A percentile compares a stretch with the other conserved stretches of the same genome.
Conservation (phyloP, 2,329 filamentous ascomycete species). For the Trichoderma gracile region DNA sequence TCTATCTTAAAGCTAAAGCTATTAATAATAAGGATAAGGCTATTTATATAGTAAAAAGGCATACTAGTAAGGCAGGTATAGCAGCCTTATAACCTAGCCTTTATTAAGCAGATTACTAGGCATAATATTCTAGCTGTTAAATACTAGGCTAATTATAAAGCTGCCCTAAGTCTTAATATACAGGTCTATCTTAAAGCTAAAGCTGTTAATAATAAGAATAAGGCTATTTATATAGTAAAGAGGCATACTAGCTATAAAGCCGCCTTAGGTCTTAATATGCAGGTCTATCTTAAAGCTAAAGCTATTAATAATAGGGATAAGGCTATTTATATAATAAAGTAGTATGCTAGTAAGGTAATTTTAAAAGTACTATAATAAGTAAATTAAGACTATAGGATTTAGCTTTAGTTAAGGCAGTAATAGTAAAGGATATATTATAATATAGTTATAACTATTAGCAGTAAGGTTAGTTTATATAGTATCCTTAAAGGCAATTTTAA, state of each 20-base stretch:
- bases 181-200: conserved; percentile 61
- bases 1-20: conserved; percentile 98
- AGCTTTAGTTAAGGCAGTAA: no score
- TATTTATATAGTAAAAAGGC: conserved; percentile 87
- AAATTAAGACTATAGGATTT: no score
- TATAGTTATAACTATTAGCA: no score
- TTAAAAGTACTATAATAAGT: conserved; percentile 55
- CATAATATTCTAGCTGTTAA: conserved; percentile 61
- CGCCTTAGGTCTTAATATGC: conserved; percentile 91
- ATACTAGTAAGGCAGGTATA: conserved; percentile 94
- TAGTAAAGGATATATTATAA: no score
- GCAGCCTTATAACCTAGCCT: conserved; percentile 40
- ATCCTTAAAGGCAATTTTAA: no score
- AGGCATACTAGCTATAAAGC: conserved; percentile 86
- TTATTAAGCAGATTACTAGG: no score
- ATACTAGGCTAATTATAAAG: conserved; percentile 86
- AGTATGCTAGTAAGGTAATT: conserved; percentile 91
- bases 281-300: conserved; percentile 99
- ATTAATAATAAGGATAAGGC: conserved; percentile 93
- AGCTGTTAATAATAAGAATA: no score
- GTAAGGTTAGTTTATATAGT: no score
- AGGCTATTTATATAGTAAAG: conserved; percentile 61
- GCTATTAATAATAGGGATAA: conserved; percentile 93
- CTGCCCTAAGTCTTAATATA: conserved; percentile 94
- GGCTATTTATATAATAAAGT: conserved; percentile 87